phyloP scores from a whole-genome alignment of 257 asterid species.

The Primulina eburnea region DNA sequence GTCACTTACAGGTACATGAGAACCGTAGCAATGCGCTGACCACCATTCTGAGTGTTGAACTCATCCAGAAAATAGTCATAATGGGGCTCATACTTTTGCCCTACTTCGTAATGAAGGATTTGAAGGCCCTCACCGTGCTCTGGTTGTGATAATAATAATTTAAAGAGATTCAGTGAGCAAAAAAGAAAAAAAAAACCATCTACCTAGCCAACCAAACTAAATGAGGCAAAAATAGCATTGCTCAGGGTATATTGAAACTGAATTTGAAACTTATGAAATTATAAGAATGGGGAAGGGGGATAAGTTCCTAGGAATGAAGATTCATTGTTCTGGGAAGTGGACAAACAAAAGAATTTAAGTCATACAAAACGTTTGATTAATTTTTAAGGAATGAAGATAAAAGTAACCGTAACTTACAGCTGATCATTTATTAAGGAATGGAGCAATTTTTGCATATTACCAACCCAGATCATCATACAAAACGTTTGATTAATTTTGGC shows the following conservation, averaged over 20 bases:
- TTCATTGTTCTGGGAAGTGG: not conserved
- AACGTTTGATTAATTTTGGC: constrained; percentile 18
- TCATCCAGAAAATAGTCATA: constrained; percentile 89
- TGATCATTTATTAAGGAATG: constrained; percentile 6
- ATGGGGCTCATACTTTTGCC: constrained; percentile 96
- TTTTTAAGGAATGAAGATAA: too few species aligned
- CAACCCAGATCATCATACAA: constrained; percentile 12
- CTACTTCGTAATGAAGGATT: constrained; percentile 92
- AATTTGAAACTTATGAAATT: not conserved
- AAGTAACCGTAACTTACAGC: not conserved
- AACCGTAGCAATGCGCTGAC: constrained; percentile 94
- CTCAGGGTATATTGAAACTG: not conserved
- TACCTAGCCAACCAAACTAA: constrained; percentile 15
- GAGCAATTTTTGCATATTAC: not conserved
- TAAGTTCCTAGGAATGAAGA: not conserved
- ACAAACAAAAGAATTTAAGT: not conserved
- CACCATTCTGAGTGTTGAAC: constrained; percentile 80
- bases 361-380: too few species aligned
- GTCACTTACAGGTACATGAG: constrained; percentile 90
- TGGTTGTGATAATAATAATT: constrained; percentile 35
- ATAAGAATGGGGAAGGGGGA: not conserved
- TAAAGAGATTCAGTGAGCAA: constrained; percentile 15
- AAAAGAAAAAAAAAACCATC: not conserved
- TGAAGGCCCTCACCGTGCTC: constrained; percentile 98
- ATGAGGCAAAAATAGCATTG: not conserved